These are phyloP conservation scores for Corymbia citriodora DNA, from an alignment of 441 rosid genomes.

Conservation along the genomic window DNA sequence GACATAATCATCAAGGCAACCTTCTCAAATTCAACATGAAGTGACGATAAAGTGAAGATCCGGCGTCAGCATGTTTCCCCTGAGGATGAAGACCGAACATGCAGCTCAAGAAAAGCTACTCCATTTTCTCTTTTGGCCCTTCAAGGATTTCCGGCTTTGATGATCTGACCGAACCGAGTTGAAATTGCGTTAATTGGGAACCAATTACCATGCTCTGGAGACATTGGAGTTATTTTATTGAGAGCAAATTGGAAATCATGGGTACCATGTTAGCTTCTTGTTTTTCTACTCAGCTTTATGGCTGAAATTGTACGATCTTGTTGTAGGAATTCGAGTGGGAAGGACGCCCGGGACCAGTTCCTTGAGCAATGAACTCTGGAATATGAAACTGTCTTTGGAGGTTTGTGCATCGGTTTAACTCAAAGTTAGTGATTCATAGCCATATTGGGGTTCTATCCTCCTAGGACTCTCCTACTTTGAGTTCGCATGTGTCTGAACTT, in stretches of 20 bases:
- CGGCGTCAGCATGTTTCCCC: slow-evolving; percentile 12
- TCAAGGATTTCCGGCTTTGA: neutral
- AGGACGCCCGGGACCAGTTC: neutral
- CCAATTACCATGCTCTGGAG: neutral
- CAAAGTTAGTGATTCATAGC: neutral
- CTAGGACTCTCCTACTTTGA: neutral
- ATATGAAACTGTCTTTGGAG: neutral
- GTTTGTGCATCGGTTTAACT: neutral
- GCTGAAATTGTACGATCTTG: neutral
- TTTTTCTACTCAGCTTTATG: neutral
- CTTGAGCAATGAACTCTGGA: neutral
- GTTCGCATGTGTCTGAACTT: neutral
- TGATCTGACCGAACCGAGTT: neutral
- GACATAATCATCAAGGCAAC: slow-evolving; percentile 1
- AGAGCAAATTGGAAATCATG: neutral
- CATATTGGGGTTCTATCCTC: neutral
- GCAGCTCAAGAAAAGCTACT: neutral
- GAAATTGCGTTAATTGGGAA: neutral
- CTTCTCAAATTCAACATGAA: slow-evolving; percentile 1
- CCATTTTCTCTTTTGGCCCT: neutral
- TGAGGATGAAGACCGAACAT: slow-evolving; percentile 2
- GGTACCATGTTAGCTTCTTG: neutral
- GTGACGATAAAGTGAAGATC: neutral
- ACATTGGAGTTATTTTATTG: neutral
- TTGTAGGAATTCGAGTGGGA: neutral